Evolutionary conservation across 768 basidiomycete species (phyloP), one percentile per base, ranked within the genome.

Genomic region (Russula sp.): DNA sequence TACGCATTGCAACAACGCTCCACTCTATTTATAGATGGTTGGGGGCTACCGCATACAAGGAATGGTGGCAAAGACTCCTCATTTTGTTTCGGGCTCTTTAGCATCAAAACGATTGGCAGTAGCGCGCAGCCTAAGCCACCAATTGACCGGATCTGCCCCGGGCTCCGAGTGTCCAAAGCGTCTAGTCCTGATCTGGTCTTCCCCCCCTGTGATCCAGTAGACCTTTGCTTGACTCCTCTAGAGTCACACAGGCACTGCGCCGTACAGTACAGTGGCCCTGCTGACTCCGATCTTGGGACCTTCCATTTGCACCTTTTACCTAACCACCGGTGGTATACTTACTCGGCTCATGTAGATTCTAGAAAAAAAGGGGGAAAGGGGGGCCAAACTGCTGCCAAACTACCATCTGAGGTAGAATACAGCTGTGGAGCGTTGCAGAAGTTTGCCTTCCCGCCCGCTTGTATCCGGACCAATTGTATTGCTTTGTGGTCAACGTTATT

Each of bases 61-160:
- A 40, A 14, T 14, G 11, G 5, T 8, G 40, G 11, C 11, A 14
- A 14, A 40, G 2, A 27, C 2, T 27, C 27, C 27, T 27, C 27
- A 27, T 27, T 27, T 27, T 2, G 27, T 47, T 10, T 4, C 4
- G 10, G 3, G 0, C 20, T 47, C 20, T 10, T 7, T 20, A 14
- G 22, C 31, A 31, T 7, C 35, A 40, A 8, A 18, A 6, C 40
- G 6, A 16, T 49, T 14, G 4, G 27, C 35, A 32, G 14, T 20
- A 47, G 47, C 39, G 16, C 40, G 37, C 32, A 57, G 40, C 58
- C 50, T 34, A 20, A 34, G 31, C 27, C 58, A 51, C 14, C 48
- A 44, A 52, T 40, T 35, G 14, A 44, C 32, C 58, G 58, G 58
- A 59, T 59, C 50, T 59, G 20, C 58, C 16, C 58, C 40, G 50